These are phyloP conservation scores for Xylariaceae sp. DNA, from an alignment of 2,329 filamentous ascomycete genomes.

Conservation along the genomic window DNA sequence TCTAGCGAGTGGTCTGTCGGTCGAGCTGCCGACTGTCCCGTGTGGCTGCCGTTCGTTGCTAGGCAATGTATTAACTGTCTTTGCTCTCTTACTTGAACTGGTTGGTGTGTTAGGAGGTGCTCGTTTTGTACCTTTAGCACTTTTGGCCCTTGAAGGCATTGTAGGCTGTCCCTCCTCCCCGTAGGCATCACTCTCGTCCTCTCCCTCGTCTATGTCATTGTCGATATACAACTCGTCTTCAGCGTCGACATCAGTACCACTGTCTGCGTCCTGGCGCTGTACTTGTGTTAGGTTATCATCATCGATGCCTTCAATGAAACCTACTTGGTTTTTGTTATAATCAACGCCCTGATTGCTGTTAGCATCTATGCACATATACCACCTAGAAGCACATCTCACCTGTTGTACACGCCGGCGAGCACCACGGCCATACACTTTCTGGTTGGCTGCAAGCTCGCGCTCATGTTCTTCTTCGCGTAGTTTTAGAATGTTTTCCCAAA, in stretches of 20 bases:
- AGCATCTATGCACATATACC: constrained; percentile 17
- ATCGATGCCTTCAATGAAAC: constrained; percentile 34
- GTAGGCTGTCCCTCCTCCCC: constrained; percentile 1
- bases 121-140: constrained; percentile 31
- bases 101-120: constrained; percentile 7
- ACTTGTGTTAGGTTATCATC: constrained; percentile 23
- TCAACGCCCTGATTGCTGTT: constrained; percentile 41
- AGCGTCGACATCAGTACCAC: constrained; percentile 30
- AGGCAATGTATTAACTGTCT: constrained; percentile 27
- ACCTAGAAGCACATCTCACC: constrained; percentile 41
- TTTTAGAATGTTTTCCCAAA: constrained; percentile 90
- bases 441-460: constrained; percentile 68
- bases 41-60: constrained; percentile 16
- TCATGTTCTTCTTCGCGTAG: constrained; percentile 79
- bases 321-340: constrained; percentile 45
- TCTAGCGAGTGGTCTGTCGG: neutral
- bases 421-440: constrained; percentile 82
- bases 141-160: constrained; percentile 11
- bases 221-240: constrained; percentile 36
- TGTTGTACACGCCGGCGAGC: constrained; percentile 65
- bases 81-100: constrained; percentile 15
- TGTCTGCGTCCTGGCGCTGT: constrained; percentile 30
- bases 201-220: constrained; percentile 26
- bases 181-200: constrained; percentile 25
- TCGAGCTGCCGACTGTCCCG: neutral